Base-by-base conservation (phyloP, 306 rosid species). In the Quercus glauca region DNA sequence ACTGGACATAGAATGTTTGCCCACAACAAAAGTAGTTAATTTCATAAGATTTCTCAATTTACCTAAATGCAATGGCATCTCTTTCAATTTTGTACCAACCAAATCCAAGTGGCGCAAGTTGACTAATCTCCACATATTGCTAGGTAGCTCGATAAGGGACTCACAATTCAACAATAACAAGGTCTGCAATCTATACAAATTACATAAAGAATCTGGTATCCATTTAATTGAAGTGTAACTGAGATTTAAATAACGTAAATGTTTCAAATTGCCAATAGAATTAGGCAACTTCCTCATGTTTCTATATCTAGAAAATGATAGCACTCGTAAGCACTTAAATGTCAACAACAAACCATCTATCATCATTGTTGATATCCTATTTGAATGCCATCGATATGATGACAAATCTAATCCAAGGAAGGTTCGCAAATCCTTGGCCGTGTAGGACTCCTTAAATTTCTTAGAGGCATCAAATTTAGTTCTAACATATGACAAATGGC, bases 321-420 rank as follows among this genome's bases (percentile, higher is more conserved):
- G 64, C 0, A 71, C 77, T 5, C 83, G 23, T 13, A 79, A 72
- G 58, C 26, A 33, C 19, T 28, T 65, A 6, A 5, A 9, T 15
- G 2, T 19, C 11, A 1, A 3, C 7, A 67, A 18, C 18, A 33
- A 43, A 58, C 20, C 64, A 11, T 45, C 0, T 0, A 45, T 0
- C 52, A 11, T 45, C 52, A 11, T 0, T 0, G 0, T 45, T 11
- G 52, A 45, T 11, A 23, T 58, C 23, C 3, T 58, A 58, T 58
- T 23, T 0, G 0, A 0, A 5, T 0, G 0, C 63, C 14, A 1
- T 2, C 0, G 3, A n/a, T 3, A 0, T 0, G 1, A 1, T 58
- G 15, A 1, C 1, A 58, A 18, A 58, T 3, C 10, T 58, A 58
- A 7, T 58, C 25, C 25, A 8, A 45, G 14, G 1, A 45, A 45